These are phyloP conservation scores for Phyllosticta ampelicida DNA, from an alignment of 2,329 filamentous ascomycete genomes.

Conservation along the genomic window DNA sequence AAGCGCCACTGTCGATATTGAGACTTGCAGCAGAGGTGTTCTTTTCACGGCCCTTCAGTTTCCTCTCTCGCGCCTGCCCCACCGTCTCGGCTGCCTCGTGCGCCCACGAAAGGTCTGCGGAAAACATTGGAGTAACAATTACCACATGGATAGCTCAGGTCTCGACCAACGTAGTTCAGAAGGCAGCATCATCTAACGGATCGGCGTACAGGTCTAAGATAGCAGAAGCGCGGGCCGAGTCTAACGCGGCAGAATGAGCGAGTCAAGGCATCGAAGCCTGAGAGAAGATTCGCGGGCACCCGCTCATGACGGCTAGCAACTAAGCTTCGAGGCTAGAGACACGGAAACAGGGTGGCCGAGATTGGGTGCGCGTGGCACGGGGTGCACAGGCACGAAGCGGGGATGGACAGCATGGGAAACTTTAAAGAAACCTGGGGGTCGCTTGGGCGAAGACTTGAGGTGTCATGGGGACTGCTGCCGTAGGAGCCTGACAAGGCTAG, in stretches of 20 bases:
- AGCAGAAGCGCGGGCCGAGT: neutral
- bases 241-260: neutral
- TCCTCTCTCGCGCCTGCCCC: conserved; percentile 27
- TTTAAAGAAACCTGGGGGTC: neutral
- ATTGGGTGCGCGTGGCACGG: neutral
- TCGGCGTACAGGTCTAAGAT: neutral
- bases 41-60: conserved; percentile 16
- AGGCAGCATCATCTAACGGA: neutral
- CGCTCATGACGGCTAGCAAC: neutral
- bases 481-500: neutral
- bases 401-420: neutral
- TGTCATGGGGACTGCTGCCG: neutral
- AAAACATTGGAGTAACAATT: conserved; percentile 22
- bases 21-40: conserved; percentile 3
- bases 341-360: neutral
- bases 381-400: neutral
- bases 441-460: neutral
- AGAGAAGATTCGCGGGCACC: neutral
- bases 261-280: neutral
- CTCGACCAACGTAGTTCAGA: neutral
- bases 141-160: neutral
- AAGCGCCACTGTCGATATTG: conserved; percentile 1
- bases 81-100: conserved; percentile 25
- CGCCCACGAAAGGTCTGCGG: conserved; percentile 29
- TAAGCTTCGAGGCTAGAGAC: neutral